Evolutionary conservation across 75 land plant species (phyloP).

Genomic region (Pinus taeda): DNA sequence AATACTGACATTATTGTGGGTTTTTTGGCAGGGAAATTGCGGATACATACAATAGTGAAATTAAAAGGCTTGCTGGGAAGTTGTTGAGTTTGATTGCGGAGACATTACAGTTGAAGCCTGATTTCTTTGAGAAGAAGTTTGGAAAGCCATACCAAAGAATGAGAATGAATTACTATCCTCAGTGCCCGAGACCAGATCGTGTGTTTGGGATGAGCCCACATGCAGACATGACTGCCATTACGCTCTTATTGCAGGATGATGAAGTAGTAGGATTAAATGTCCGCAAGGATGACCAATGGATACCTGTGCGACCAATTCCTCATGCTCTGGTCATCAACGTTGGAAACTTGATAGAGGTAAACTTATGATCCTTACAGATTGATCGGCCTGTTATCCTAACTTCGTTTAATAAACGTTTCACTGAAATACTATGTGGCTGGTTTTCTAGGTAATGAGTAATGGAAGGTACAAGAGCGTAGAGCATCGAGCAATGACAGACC

Average conservation of each 20-base stretch:
- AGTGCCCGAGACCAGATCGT: slow-evolving; percentile 29
- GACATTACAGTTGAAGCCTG: slow-evolving; percentile 27
- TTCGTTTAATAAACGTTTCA: no score
- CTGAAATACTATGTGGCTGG: no score
- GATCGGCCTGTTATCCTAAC: background rate
- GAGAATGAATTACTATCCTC: slow-evolving; percentile 48
- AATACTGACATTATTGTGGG: no score
- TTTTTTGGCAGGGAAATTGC: background rate
- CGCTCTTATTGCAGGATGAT: slow-evolving; percentile 33
- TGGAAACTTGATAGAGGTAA: slow-evolving; percentile 29
- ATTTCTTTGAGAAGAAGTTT: slow-evolving; percentile 30
- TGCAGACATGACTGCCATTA: slow-evolving; percentile 26
- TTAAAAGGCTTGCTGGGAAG: background rate
- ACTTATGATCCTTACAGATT: no score
- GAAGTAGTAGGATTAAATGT: slow-evolving; percentile 37
- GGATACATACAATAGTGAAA: background rate
- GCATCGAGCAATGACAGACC: no score
- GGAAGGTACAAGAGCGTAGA: no score
- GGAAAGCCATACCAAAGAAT: slow-evolving; percentile 10
- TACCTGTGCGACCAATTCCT: slow-evolving; percentile 17
- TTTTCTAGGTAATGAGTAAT: no score
- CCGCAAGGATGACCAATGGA: slow-evolving; percentile 33
- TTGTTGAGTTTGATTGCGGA: slow-evolving; percentile 13
- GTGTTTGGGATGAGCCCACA: slow-evolving; percentile 42
- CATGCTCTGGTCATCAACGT: slow-evolving; percentile 22